Evolutionary conservation across 495 filamentous ascomycete genomes (phyloP).

Genomic region (Penicillium samsonianum): DNA sequence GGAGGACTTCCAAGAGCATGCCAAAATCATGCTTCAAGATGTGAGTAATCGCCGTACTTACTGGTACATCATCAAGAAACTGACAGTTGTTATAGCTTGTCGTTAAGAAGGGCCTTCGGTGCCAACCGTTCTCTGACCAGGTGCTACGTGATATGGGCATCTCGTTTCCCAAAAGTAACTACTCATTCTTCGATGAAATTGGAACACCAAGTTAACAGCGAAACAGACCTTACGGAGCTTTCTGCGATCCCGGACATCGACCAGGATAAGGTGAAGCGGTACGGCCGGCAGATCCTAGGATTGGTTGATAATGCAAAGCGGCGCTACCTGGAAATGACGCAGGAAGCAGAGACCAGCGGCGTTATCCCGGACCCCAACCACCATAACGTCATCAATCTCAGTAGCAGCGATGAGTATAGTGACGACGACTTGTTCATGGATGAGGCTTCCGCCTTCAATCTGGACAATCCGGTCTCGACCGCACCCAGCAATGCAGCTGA

Average conservation of each 20-base stretch:
- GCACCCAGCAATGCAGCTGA: conserved; percentile 6
- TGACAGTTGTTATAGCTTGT: conserved; percentile 52
- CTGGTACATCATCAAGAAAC: conserved; percentile 8
- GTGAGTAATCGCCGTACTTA: conserved; percentile 30
- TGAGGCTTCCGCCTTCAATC: conserved; percentile 40
- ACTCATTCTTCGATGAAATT: neutral
- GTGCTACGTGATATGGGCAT: conserved; percentile 84
- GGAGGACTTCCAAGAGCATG: conserved; percentile 62
- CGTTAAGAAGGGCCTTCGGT: conserved; percentile 59
- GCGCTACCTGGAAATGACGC: conserved; percentile 61
- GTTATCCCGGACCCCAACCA: conserved; percentile 58
- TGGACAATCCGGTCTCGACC: conserved; percentile 29
- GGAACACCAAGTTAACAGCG: conserved; percentile 9
- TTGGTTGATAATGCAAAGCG: conserved; percentile 58
- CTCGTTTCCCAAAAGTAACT: conserved; percentile 62
- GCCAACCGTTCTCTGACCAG: conserved; percentile 73
- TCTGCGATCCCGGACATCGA: conserved; percentile 68
- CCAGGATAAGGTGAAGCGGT: conserved; percentile 65
- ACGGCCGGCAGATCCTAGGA: conserved; percentile 66
- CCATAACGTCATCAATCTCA: conserved; percentile 66
- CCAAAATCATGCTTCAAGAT: conserved; percentile 63
- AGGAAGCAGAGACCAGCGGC: conserved; percentile 46
- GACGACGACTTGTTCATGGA: conserved; percentile 47
- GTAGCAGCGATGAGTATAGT: conserved; percentile 63
- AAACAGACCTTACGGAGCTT: conserved; percentile 54